Conservation (phyloP, 179 eudicot genomes). For the Amaranthus tricolor region DNA sequence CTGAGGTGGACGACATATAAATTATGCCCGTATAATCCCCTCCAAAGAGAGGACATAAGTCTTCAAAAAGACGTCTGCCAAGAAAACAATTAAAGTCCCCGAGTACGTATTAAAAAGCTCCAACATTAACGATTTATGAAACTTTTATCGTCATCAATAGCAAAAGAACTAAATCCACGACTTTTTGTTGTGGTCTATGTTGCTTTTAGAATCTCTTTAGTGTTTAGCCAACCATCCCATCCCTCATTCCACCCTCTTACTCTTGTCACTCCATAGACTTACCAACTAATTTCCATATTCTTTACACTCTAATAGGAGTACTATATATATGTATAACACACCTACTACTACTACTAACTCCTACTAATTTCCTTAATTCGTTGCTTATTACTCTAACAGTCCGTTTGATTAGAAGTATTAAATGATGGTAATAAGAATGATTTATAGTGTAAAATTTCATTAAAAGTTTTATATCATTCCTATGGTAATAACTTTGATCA, state of each 20-base stretch:
- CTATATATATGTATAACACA: no score
- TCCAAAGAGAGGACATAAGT: background rate
- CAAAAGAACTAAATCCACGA: constrained; percentile 28
- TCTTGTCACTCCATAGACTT: background rate
- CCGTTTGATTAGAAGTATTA: no score
- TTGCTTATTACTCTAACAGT: no score
- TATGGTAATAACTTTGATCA: no score
- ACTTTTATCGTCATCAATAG: constrained; percentile 17
- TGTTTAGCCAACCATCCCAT: constrained; percentile 7
- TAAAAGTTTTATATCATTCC: no score
- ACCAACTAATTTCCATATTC: background rate
- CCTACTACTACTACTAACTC: background rate
- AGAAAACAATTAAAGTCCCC: no score
- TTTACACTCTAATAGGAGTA: background rate
- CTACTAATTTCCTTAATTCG: no score
- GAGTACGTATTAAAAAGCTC: no score
- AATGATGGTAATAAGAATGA: no score
- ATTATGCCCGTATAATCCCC: background rate
- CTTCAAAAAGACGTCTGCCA: no score
- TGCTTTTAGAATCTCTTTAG: background rate
- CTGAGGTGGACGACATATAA: background rate
- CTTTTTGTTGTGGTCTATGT: constrained; percentile 26
- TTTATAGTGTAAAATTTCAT: no score
- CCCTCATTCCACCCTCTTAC: constrained; percentile 6
- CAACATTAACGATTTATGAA: background rate